Conservation (phyloP, 305 asterid species). For the Fraxinus angustifolia region DNA sequence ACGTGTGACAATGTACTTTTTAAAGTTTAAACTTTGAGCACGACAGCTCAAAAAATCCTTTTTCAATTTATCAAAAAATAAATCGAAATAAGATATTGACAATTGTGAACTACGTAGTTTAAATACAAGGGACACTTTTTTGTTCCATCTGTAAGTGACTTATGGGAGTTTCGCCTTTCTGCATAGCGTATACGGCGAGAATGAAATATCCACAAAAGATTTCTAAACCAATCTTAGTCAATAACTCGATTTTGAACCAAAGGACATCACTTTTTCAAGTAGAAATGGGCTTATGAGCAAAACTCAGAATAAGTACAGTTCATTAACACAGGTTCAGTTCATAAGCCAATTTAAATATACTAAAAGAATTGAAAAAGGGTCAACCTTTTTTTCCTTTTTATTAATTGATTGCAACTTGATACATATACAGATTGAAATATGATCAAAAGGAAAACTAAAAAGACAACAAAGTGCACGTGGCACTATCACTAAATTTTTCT, state of each 20-base stretch:
- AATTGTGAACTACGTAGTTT: not conserved
- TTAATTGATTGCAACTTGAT: constrained; percentile 1
- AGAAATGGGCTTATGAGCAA: not conserved
- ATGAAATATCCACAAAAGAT: not conserved
- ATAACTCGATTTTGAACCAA: not conserved
- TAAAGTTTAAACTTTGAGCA: not conserved
- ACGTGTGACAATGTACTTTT: too few species aligned
- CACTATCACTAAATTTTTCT: constrained; percentile 21
- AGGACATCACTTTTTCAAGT: not conserved
- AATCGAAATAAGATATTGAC: not conserved
- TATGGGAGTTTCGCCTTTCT: not conserved
- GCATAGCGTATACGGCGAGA: not conserved
- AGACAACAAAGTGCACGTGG: constrained; percentile 22
- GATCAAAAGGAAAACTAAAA: not conserved
- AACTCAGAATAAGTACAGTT: not conserved
- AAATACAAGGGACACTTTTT: not conserved
- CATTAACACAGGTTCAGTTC: not conserved
- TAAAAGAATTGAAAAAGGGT: not conserved
- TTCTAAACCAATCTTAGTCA: not conserved
- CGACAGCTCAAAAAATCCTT: not conserved
- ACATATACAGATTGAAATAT: constrained; percentile 27
- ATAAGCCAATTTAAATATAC: not conserved
- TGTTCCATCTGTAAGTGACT: not conserved
- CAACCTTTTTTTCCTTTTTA: not conserved
- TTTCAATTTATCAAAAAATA: not conserved